Evolutionary conservation across 1,284 basidiomycete genomes (phyloP).

Genomic region (Volvariella volvacea): DNA sequence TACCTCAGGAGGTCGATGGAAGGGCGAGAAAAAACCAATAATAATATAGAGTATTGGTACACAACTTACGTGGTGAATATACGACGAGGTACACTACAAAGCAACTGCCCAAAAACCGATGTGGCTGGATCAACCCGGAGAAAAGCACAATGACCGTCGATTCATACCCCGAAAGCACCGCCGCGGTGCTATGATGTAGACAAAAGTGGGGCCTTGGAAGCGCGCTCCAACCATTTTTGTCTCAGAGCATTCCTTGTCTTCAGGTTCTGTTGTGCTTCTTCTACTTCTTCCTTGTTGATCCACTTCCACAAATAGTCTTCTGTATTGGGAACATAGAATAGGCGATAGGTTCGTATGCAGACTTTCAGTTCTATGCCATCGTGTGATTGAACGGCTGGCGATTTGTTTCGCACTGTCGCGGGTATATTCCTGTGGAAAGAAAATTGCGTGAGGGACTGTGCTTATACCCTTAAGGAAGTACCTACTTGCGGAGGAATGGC

Average conservation of each 20-base stretch:
- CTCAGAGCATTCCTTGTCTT: slow-evolving; percentile 2
- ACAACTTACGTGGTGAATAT: too few species aligned
- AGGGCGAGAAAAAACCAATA: too few species aligned
- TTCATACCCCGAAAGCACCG: too few species aligned
- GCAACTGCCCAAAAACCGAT: too few species aligned
- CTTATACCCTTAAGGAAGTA: slow-evolving; percentile 9
- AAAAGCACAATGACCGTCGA: too few species aligned
- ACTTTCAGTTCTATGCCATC: slow-evolving; percentile 77
- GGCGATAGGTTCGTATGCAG: slow-evolving; percentile 77
- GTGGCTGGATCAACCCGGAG: too few species aligned
- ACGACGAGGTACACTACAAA: too few species aligned
- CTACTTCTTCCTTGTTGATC: slow-evolving; percentile 23
- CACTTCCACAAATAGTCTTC: slow-evolving; percentile 60
- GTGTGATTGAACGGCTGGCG: slow-evolving; percentile 41
- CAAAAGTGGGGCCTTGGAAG: too few species aligned
- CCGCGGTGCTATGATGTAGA: too few species aligned
- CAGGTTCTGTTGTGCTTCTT: neutral
- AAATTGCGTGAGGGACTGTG: neutral
- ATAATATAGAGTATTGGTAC: too few species aligned
- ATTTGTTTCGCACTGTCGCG: slow-evolving; percentile 23
- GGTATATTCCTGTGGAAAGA: slow-evolving; percentile 35
- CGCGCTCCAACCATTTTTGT: slow-evolving; percentile 15
- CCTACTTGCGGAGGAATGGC: slow-evolving; percentile 74
- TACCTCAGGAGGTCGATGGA: too few species aligned
- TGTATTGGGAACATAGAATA: slow-evolving; percentile 75